Base-by-base conservation (phyloP, 345 rosid genomes). In the Noccaea caerulescens region DNA sequence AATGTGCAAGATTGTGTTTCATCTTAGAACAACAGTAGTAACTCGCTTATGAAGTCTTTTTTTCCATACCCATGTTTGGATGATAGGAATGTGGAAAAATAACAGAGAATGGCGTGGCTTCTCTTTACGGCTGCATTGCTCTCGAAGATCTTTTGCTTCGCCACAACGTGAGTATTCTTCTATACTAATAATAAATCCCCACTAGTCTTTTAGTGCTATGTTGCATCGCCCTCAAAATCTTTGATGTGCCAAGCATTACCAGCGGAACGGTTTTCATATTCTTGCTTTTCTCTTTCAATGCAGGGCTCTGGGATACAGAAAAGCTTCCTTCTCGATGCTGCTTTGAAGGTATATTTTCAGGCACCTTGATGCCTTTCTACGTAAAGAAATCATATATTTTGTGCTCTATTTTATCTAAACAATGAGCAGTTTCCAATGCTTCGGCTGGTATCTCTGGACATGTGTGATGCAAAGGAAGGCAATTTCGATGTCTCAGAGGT, bases 91-190 rank as follows among this genome's bases (percentile, higher is more conserved):
- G 93, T 63, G 92, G 97, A 71, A 77, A 68, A 69, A 77, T 84
- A 52, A 91, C 93, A 3, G 79, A 65, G 58, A 60, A 76, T 49
- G 96, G 88, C 14, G 72, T 85, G 47, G 56, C 81, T 72, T 85
- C 87, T 79, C 84, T 91, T 58, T 82, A 79, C 59, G 58, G 80
- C 38, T 87, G 92, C 76, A 50, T 46, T 58, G 90, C 96, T 56
- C 86, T 91, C 9, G 96, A 91, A 80, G 83, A 82, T 81, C 84
- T 91, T 68, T 71, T 80, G 56, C 81, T 91, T 66, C 90, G 92
- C 18, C 97, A 91, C 84, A 91, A 84, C 68, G 96, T 91, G 66
- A 84, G 87, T 55, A 1, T 3, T 80, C 71, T 67, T 56, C 57
- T 43, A 11, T 20, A 20, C 23, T 1, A 20, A 20, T 20, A 20